Evolutionary conservation across 352 stramenopile species (phyloP).

Genomic region (Globisporangium echinulatum): DNA sequence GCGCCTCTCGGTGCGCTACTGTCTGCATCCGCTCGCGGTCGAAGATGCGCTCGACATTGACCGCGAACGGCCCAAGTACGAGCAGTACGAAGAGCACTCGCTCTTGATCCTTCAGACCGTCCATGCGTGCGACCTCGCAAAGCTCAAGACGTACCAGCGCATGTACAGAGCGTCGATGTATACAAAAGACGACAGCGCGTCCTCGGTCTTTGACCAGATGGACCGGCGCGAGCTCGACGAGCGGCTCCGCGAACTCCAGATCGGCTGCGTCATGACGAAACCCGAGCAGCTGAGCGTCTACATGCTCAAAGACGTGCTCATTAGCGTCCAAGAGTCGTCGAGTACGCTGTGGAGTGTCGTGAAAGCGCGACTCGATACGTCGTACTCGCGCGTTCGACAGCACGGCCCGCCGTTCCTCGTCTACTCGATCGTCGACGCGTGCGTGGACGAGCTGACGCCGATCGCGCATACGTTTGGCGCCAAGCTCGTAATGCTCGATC

Average conservation of each 20-base stretch:
- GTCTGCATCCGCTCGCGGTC: constrained; percentile 76
- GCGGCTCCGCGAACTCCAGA: constrained; percentile 45
- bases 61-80: constrained; percentile 77
- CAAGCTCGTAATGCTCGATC: constrained; percentile 68
- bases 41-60: constrained; percentile 80
- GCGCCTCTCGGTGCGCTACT: constrained; percentile 74
- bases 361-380: constrained; percentile 59
- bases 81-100: constrained; percentile 82
- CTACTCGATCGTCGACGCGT: constrained; percentile 78
- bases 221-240: constrained; percentile 52
- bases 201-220: constrained; percentile 61
- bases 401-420: constrained; percentile 63
- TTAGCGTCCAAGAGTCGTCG: constrained; percentile 56
- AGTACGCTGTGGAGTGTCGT: constrained; percentile 51
- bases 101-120: constrained; percentile 70
- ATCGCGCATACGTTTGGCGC: constrained; percentile 70
- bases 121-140: constrained; percentile 40
- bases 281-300: constrained; percentile 77
- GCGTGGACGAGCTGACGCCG: constrained; percentile 73
- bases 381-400: constrained; percentile 81
- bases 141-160: constrained; percentile 56
- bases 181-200: constrained; percentile 26
- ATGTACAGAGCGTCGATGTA: constrained; percentile 75
- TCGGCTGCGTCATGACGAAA: constrained; percentile 60
- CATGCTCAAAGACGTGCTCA: constrained; percentile 63